These are phyloP conservation scores for Helenozyma rhizophorensis DNA, from an alignment of 805 yeast species.

Conservation along the genomic window DNA sequence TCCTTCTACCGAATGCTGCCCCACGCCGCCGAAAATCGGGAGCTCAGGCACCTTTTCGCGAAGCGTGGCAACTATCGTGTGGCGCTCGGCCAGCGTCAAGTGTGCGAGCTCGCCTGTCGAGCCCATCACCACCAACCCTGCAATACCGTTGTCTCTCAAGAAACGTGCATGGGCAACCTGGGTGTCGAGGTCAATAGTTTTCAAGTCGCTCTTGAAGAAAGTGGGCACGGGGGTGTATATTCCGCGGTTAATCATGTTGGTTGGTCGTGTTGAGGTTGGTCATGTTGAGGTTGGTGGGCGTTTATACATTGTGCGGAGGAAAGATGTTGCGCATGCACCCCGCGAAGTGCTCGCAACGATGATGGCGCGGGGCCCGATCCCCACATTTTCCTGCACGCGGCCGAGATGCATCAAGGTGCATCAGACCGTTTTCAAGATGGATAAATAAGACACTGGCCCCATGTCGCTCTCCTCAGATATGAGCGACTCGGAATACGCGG, in stretches of 20 bases:
- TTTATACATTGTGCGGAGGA: too few species aligned
- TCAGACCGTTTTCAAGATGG: too few species aligned
- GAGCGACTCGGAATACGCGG: too few species aligned
- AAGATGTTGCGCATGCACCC: too few species aligned
- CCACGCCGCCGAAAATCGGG: slow-evolving; percentile 47
- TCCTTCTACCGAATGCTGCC: slow-evolving; percentile 35
- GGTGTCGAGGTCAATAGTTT: slow-evolving; percentile 40
- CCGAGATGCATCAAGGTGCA: too few species aligned
- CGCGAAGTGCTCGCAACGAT: too few species aligned
- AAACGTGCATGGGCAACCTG: slow-evolving; percentile 42
- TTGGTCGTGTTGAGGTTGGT: too few species aligned
- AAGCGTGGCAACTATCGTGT: slow-evolving; percentile 23
- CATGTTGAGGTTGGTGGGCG: too few species aligned
- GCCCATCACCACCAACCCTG: slow-evolving; percentile 48
- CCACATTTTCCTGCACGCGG: too few species aligned
- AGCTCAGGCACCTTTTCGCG: slow-evolving; percentile 36
- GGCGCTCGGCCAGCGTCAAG: slow-evolving; percentile 43
- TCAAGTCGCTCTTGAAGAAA: slow-evolving; percentile 42
- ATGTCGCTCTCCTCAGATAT: too few species aligned
- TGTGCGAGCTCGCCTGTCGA: slow-evolving; percentile 56
- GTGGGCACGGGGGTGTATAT: slow-evolving; percentile 54
- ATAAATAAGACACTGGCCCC: too few species aligned
- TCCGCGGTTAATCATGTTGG: slow-evolving; percentile 20
- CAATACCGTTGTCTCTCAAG: slow-evolving; percentile 41
- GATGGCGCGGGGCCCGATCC: too few species aligned